Conservation (phyloP, 345 rosid species). For the Cardamine resedifolia region DNA sequence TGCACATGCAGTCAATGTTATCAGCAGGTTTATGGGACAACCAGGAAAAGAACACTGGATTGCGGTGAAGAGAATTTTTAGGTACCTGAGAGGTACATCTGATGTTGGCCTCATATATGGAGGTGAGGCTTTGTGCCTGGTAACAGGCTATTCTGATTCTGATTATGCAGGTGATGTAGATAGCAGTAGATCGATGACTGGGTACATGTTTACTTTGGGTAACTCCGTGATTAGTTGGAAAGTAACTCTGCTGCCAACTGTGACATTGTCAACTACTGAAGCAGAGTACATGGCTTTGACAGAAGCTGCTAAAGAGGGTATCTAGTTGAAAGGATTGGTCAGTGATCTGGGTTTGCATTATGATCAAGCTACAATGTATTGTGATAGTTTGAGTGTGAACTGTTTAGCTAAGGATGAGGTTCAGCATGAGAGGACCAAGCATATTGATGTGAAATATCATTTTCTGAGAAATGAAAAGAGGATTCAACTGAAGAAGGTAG, state of each 20-base stretch:
- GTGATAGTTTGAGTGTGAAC: neutral
- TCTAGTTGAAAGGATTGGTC: neutral
- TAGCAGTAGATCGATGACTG: neutral
- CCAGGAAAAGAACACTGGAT: neutral
- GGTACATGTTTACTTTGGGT: neutral
- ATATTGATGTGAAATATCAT: constrained; percentile 8
- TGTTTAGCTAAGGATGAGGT: neutral
- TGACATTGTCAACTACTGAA: neutral
- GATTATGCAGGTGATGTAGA: neutral
- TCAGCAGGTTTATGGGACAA: neutral
- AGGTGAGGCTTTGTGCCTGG: neutral
- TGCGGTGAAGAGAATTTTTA: neutral
- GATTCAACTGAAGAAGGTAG: neutral
- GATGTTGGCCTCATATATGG: neutral
- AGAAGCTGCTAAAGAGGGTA: neutral
- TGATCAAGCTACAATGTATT: neutral
- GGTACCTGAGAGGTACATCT: neutral
- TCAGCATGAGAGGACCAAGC: neutral
- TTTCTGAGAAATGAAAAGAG: neutral
- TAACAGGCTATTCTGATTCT: neutral
- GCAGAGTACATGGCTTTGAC: neutral
- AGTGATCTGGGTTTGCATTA: neutral
- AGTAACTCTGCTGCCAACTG: neutral
- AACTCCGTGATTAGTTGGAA: neutral
- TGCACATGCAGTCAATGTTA: neutral